Evolutionary conservation across 768 basidiomycete genomes (phyloP).

Genomic region (Cytidiella melzeri): DNA sequence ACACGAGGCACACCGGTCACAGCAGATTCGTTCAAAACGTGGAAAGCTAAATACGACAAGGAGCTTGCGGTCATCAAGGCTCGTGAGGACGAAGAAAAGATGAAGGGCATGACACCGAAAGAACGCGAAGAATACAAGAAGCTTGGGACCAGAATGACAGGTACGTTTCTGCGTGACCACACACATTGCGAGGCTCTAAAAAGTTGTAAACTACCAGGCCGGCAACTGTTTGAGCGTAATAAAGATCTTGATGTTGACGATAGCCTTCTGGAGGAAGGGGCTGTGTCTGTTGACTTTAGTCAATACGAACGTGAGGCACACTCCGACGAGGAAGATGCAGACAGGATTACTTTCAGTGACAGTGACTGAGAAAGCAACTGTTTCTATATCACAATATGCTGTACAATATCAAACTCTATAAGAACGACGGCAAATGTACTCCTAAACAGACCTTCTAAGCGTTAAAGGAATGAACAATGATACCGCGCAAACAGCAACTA

Average conservation of each 20-base stretch:
- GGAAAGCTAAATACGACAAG: conserved; percentile 76
- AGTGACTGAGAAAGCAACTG: conserved; percentile 54
- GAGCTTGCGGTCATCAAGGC: conserved; percentile 53
- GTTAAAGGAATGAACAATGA: no score
- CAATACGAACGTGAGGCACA: conserved; percentile 71
- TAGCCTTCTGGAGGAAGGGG: conserved; percentile 75
- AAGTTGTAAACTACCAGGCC: no score
- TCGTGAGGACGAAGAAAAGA: conserved; percentile 71
- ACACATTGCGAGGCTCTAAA: no score
- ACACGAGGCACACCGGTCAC: conserved; percentile 94
- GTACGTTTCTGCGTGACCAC: conserved; percentile 36
- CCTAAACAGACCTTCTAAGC: not conserved
- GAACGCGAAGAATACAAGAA: conserved; percentile 84
- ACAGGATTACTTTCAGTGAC: conserved; percentile 76
- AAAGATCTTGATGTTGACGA: conserved; percentile 67
- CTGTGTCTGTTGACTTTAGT: conserved; percentile 81
- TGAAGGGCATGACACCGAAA: conserved; percentile 65
- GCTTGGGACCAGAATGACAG: conserved; percentile 53
- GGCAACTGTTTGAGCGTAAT: conserved; percentile 88
- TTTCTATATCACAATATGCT: no score
- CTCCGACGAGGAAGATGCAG: conserved; percentile 61
- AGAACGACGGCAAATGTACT: not conserved
- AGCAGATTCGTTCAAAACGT: conserved; percentile 66
- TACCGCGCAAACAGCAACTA: conserved; percentile 26
- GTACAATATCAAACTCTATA: no score